These are phyloP conservation scores for Scedosporium dehoogii DNA, from an alignment of 2,329 filamentous ascomycete genomes.

Conservation along the genomic window DNA sequence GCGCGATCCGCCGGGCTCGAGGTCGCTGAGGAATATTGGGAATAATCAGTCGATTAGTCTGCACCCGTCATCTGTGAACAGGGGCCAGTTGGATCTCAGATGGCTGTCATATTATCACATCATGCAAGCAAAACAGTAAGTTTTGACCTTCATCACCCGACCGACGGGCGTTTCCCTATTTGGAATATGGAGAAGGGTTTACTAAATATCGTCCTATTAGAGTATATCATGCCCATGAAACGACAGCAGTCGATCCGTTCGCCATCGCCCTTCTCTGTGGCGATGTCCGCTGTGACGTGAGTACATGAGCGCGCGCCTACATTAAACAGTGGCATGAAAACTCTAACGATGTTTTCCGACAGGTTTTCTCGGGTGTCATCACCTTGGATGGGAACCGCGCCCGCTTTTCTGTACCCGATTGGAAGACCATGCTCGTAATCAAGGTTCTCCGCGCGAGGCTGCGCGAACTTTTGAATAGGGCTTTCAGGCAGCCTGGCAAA, in stretches of 20 bases:
- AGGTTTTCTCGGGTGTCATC: slow-evolving; percentile 81
- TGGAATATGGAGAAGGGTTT: slow-evolving; percentile 9
- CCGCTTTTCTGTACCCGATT: slow-evolving; percentile 73
- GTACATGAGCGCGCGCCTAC: slow-evolving; percentile 14
- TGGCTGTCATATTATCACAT: slow-evolving; percentile 97
- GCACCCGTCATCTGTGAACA: slow-evolving; percentile 84
- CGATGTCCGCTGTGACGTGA: slow-evolving; percentile 75
- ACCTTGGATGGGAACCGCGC: slow-evolving; percentile 80
- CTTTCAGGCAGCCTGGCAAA: slow-evolving; percentile 59
- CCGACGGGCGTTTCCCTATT: too few species aligned
- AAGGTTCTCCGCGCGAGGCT: slow-evolving; percentile 68
- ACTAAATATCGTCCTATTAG: slow-evolving; percentile 26
- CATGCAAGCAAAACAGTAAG: slow-evolving; percentile 79
- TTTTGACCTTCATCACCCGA: slow-evolving; percentile 12
- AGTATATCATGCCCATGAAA: slow-evolving; percentile 85
- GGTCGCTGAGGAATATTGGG: slow-evolving; percentile 80
- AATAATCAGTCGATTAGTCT: slow-evolving; percentile 88
- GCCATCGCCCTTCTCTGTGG: slow-evolving; percentile 78
- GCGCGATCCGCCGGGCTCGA: slow-evolving; percentile 57
- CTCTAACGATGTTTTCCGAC: neutral
- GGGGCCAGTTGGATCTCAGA: slow-evolving; percentile 53
- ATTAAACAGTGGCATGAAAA: neutral
- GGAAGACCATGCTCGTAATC: slow-evolving; percentile 84
- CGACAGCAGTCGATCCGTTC: slow-evolving; percentile 70
- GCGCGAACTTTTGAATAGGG: slow-evolving; percentile 62